Evolutionary conservation across 2,329 filamentous ascomycete genomes (phyloP).

Genomic region (Fonsecaea pedrosoi): DNA sequence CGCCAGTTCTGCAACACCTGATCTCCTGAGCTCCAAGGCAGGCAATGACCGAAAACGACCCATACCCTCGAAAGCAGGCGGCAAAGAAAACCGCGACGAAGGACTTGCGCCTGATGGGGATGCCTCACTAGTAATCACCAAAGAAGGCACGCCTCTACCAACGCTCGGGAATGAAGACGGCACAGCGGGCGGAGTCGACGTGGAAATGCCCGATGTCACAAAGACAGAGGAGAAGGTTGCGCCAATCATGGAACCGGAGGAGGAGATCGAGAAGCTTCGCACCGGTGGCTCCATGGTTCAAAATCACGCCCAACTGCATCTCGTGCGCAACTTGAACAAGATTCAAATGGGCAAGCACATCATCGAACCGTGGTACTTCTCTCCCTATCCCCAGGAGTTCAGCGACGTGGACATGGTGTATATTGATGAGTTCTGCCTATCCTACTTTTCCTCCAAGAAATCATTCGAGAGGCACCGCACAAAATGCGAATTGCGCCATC

Average conservation of each 20-base stretch:
- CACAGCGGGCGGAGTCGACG: constrained; percentile 46
- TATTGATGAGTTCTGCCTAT: constrained; percentile 96
- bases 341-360: constrained; percentile 93
- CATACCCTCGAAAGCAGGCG: constrained; percentile 63
- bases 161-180: constrained; percentile 34
- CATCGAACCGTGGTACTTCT: constrained; percentile 98
- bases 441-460: constrained; percentile 83
- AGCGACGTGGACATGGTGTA: constrained; percentile 88
- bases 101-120: constrained; percentile 40
- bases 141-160: constrained; percentile 49
- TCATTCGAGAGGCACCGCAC: constrained; percentile 83
- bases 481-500: constrained; percentile 91
- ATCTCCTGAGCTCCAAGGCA: constrained; percentile 57
- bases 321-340: constrained; percentile 91
- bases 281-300: constrained; percentile 98
- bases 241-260: constrained; percentile 38
- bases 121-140: constrained; percentile 43
- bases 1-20: constrained; percentile 64
- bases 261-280: constrained; percentile 94
- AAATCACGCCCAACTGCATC: constrained; percentile 94
- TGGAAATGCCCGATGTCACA: constrained; percentile 53
- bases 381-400: constrained; percentile 90
- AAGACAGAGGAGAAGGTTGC: constrained; percentile 47
- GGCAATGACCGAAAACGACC: constrained; percentile 54
- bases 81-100: constrained; percentile 65